Evolutionary conservation across 495 filamentous ascomycete species (phyloP).

Genomic region (Aspergillus haitiensis): DNA sequence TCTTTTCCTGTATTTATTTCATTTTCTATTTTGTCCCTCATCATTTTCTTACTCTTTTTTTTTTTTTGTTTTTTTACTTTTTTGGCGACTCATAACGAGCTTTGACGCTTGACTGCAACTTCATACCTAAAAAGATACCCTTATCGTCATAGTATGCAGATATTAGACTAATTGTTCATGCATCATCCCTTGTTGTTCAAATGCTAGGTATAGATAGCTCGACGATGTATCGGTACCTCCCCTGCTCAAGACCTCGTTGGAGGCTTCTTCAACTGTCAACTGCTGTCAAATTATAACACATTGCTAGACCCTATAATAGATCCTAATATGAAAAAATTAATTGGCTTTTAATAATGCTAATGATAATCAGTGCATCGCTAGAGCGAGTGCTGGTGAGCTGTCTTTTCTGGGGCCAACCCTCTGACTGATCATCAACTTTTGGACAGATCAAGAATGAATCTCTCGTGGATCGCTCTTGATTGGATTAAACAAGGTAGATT

Average conservation of each 20-base stretch:
- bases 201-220: constrained; percentile 2
- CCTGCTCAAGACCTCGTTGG: neutral
- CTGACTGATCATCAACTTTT: constrained; percentile 25
- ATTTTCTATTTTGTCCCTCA: constrained; percentile 5
- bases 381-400: constrained; percentile 23
- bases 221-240: constrained; percentile 3
- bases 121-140: constrained; percentile 1
- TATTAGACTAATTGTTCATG: constrained; percentile 15
- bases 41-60: constrained; percentile 8
- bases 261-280: constrained; percentile 1
- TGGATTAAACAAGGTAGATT: constrained; percentile 17
- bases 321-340: neutral
- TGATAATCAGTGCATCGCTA: constrained; percentile 15
- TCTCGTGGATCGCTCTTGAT: constrained; percentile 20
- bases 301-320: neutral
- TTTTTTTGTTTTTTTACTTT: constrained; percentile 2
- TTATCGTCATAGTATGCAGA: constrained; percentile 6
- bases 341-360: neutral
- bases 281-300: neutral
- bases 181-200: constrained; percentile 11
- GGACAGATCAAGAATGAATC: constrained; percentile 27
- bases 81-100: neutral
- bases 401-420: constrained; percentile 20
- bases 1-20: constrained; percentile 4
- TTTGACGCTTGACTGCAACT: neutral